phyloP scores from a whole-genome alignment of 2,329 filamentous ascomycete genomes.

The Colletotrichum kahawae region DNA sequence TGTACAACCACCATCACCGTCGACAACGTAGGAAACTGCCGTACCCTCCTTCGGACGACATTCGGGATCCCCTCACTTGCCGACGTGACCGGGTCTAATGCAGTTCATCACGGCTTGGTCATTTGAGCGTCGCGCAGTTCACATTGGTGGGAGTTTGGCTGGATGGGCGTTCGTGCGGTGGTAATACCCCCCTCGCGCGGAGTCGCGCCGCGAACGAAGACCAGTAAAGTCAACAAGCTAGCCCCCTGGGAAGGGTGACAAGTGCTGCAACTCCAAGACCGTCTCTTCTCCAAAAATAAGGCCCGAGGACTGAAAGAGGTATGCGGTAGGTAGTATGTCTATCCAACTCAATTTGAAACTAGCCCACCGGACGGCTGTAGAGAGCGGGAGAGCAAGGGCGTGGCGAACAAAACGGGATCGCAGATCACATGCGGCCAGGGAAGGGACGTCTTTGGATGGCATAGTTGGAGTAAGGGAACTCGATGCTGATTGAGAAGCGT shows the following conservation, averaged over 20 bases:
- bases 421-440: background rate
- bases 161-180: background rate
- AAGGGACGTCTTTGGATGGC: background rate
- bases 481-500: background rate
- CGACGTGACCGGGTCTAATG: constrained; percentile 14
- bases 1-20: background rate
- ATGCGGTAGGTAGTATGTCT: background rate
- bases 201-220: background rate
- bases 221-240: background rate
- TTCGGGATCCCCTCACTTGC: constrained; percentile 11
- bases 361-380: background rate
- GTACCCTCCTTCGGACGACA: constrained; percentile 13
- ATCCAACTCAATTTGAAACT: constrained; percentile 4
- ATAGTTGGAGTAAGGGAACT: background rate
- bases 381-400: background rate
- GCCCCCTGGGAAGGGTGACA: background rate
- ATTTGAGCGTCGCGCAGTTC: background rate
- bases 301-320: background rate
- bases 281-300: background rate
- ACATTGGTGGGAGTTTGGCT: constrained; percentile 4
- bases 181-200: background rate
- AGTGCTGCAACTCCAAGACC: background rate
- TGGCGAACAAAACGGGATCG: background rate
- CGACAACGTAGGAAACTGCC: background rate
- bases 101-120: constrained; percentile 1